Conservation (phyloP, 2,329 filamentous ascomycete genomes). For the Monosporascus sp. region DNA sequence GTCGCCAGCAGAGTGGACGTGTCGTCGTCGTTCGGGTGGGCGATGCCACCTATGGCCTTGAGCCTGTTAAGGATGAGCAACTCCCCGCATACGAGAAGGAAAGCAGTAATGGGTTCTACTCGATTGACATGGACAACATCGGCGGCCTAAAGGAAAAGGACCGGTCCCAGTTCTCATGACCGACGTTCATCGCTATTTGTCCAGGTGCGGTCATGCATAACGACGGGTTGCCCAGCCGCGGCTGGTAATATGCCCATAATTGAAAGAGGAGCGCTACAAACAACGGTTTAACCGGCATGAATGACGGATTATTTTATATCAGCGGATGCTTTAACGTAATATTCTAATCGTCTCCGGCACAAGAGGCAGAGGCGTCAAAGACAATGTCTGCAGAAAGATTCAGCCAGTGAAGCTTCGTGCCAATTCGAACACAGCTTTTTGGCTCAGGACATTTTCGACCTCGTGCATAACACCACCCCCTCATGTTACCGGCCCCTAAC, state of each 20-base stretch:
- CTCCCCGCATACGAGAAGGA: constrained; percentile 87
- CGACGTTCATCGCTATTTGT: not conserved
- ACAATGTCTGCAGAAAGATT: not conserved
- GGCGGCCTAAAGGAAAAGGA: constrained; percentile 93
- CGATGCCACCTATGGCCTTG: constrained; percentile 80
- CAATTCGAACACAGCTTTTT: not conserved
- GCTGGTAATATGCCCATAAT: not conserved
- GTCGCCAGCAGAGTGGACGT: constrained; percentile 75
- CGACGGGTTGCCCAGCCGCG: not conserved
- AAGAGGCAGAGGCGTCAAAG: not conserved
- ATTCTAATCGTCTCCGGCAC: not conserved
- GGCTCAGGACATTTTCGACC: not conserved
- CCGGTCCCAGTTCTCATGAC: constrained; percentile 30
- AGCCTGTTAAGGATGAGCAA: constrained; percentile 74
- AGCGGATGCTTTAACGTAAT: constrained; percentile 1
- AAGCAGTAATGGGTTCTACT: constrained; percentile 76
- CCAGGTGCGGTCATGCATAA: not conserved
- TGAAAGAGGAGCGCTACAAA: not conserved
- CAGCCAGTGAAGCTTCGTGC: not conserved
- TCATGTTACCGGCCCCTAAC: not conserved
- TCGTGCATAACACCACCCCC: not conserved
- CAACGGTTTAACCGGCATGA: not conserved
- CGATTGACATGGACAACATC: constrained; percentile 89
- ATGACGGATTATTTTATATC: not conserved
- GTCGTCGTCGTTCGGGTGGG: constrained; percentile 90